Evolutionary conservation across 768 basidiomycete species (phyloP).

Genomic region (Mycena venus): DNA sequence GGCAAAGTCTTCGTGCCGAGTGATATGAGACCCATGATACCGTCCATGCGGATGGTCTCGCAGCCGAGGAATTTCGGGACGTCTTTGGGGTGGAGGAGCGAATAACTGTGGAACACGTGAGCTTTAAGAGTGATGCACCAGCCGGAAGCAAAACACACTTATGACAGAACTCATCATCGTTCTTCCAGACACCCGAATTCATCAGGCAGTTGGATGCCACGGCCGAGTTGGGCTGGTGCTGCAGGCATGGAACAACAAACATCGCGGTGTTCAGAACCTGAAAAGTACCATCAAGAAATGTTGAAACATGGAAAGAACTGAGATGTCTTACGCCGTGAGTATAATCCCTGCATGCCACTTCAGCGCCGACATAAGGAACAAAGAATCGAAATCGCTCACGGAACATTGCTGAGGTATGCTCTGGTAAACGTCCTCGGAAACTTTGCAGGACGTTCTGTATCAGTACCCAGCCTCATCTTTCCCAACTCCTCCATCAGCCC

Average conservation of each 20-base stretch:
- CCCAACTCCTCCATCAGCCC: slow-evolving; percentile 46
- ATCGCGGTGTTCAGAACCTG: slow-evolving; percentile 40
- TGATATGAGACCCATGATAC: slow-evolving; percentile 36
- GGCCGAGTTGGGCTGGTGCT: slow-evolving; percentile 37
- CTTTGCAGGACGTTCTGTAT: slow-evolving; percentile 34
- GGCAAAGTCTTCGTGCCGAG: slow-evolving; percentile 35
- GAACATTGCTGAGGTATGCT: slow-evolving; percentile 52
- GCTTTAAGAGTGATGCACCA: neutral
- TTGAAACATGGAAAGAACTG: neutral
- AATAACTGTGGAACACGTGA: slow-evolving; percentile 37
- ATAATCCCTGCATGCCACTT: slow-evolving; percentile 41
- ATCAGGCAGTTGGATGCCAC: slow-evolving; percentile 45
- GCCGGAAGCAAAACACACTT: slow-evolving; percentile 34
- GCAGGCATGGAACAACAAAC: slow-evolving; percentile 43
- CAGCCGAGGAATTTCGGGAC: slow-evolving; percentile 46
- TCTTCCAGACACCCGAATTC: slow-evolving; percentile 44
- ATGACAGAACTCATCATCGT: slow-evolving; percentile 45
- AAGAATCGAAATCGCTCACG: slow-evolving; percentile 36
- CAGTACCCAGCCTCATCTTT: slow-evolving; percentile 43
- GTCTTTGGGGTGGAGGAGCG: slow-evolving; percentile 43
- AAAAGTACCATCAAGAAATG: neutral
- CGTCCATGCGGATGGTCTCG: slow-evolving; percentile 36
- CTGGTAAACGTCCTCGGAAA: slow-evolving; percentile 48
- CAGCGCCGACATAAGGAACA: neutral
- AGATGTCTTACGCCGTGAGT: slow-evolving; percentile 37